Evolutionary conservation across 2,329 filamentous ascomycete genomes (phyloP).

Genomic region (Arthrobotrys iridis): DNA sequence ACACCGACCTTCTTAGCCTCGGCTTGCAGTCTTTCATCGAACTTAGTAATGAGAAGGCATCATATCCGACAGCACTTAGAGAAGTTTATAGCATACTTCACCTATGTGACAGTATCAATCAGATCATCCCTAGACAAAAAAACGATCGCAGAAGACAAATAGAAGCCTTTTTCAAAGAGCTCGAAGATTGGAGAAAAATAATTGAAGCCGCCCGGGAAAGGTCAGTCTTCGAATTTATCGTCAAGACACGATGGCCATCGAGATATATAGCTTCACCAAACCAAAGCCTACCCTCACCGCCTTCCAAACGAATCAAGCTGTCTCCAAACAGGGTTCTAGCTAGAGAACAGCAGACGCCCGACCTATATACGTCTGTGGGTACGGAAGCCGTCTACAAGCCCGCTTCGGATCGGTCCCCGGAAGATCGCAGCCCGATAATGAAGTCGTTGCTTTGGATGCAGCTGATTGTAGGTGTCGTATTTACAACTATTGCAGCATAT

Average conservation of each 20-base stretch:
- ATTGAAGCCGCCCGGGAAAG: constrained; percentile 34
- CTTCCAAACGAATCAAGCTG: background rate
- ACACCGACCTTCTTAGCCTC: constrained; percentile 36
- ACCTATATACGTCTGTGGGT: background rate
- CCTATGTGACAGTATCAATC: constrained; percentile 45
- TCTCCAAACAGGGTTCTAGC: background rate
- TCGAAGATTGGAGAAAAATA: constrained; percentile 46
- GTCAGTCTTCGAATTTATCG: constrained; percentile 30
- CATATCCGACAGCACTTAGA: constrained; percentile 37
- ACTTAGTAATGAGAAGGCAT: constrained; percentile 40
- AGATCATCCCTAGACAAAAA: constrained; percentile 36
- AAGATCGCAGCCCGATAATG: constrained; percentile 25
- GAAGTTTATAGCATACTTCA: constrained; percentile 51
- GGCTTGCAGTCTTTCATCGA: constrained; percentile 48
- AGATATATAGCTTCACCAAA: background rate
- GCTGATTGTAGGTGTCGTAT: constrained; percentile 43
- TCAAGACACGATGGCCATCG: constrained; percentile 45
- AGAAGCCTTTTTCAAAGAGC: constrained; percentile 30
- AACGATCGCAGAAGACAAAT: constrained; percentile 23
- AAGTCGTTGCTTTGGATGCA: constrained; percentile 48
- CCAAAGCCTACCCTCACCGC: background rate
- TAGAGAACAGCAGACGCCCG: background rate
- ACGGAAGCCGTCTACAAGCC: background rate
- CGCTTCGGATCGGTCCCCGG: background rate
- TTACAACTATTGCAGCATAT: constrained; percentile 42